Evolutionary conservation across 768 basidiomycete species (phyloP).

Genomic region (Paxillus rubicundulus): DNA sequence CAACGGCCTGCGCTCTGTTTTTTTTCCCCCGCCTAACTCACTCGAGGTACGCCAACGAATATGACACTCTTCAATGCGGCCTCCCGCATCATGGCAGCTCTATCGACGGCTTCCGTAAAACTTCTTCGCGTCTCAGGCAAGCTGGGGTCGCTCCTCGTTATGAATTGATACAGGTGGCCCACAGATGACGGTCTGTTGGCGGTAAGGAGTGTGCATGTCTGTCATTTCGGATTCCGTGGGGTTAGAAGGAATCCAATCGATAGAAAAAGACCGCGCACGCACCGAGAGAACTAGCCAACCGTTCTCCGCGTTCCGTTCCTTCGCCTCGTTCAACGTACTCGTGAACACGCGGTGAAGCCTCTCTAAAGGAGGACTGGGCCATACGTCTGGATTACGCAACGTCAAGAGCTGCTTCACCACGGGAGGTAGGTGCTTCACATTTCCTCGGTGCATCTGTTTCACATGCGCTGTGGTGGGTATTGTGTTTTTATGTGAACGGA

Average conservation of each 20-base stretch:
- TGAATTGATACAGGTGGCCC: slow-evolving; percentile 79
- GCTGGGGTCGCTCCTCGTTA: slow-evolving; percentile 48
- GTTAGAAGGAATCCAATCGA: slow-evolving; percentile 20
- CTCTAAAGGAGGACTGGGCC: slow-evolving; percentile 53
- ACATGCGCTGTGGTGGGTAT: no score
- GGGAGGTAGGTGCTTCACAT: slow-evolving; percentile 53
- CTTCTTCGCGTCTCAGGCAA: slow-evolving; percentile 41
- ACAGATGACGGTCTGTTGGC: slow-evolving; percentile 77
- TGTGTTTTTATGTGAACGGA: slow-evolving; percentile 9
- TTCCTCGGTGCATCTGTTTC: slow-evolving; percentile 1
- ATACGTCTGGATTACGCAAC: slow-evolving; percentile 60
- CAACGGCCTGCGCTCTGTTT: background rate
- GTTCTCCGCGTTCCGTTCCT: slow-evolving; percentile 59
- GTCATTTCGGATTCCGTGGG: slow-evolving; percentile 31
- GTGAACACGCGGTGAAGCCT: slow-evolving; percentile 55
- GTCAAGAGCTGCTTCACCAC: slow-evolving; percentile 70
- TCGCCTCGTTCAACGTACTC: slow-evolving; percentile 65
- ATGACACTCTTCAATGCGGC: slow-evolving; percentile 86
- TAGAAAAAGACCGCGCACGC: slow-evolving; percentile 26
- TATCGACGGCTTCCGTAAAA: slow-evolving; percentile 58
- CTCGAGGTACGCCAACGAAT: slow-evolving; percentile 84
- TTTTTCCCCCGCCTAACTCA: slow-evolving; percentile 41
- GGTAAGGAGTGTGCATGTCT: slow-evolving; percentile 84
- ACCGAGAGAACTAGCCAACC: slow-evolving; percentile 83
- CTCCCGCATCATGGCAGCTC: slow-evolving; percentile 85